Conservation (phyloP, 805 yeast genomes). For the Wickerhamomyces subpelliculosus region DNA sequence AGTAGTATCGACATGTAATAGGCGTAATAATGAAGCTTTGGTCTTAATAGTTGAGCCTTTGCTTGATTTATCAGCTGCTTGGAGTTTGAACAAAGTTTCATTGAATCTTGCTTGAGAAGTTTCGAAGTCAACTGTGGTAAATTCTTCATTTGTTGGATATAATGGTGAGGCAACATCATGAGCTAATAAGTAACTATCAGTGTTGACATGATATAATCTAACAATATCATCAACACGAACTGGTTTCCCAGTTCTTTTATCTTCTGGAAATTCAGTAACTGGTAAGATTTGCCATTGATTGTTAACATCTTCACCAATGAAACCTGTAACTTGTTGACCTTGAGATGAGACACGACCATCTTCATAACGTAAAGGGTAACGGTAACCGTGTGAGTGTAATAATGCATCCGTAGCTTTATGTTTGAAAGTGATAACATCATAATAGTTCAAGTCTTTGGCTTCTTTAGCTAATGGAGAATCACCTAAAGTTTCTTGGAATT, state of each 20-base stretch:
- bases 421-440: slow-evolving; percentile 68
- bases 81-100: slow-evolving; percentile 74
- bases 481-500: slow-evolving; percentile 85
- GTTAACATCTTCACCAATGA: slow-evolving; percentile 46
- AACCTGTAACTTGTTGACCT: slow-evolving; percentile 90
- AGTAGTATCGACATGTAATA: slow-evolving; percentile 77
- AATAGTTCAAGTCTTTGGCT: slow-evolving; percentile 65
- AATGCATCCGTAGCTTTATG: slow-evolving; percentile 76
- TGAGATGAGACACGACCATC: slow-evolving; percentile 94
- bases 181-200: slow-evolving; percentile 73
- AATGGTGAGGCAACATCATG: slow-evolving; percentile 97
- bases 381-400: slow-evolving; percentile 72
- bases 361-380: slow-evolving; percentile 86
- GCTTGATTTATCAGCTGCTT: slow-evolving; percentile 48
- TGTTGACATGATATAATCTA: slow-evolving; percentile 74
- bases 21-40: slow-evolving; percentile 57
- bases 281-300: slow-evolving; percentile 88
- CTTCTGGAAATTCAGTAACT: slow-evolving; percentile 35
- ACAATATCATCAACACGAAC: slow-evolving; percentile 67
- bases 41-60: slow-evolving; percentile 53
- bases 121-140: slow-evolving; percentile 65
- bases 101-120: slow-evolving; percentile 50
- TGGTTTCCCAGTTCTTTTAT: slow-evolving; percentile 34
- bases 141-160: slow-evolving; percentile 89
- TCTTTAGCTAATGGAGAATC: slow-evolving; percentile 73